Percentiles rank a stretch among this genome's conserved stretches.
phyloP scores from a whole-genome alignment of 2,329 filamentous ascomycete species.

The Colletotrichum viniferum region DNA sequence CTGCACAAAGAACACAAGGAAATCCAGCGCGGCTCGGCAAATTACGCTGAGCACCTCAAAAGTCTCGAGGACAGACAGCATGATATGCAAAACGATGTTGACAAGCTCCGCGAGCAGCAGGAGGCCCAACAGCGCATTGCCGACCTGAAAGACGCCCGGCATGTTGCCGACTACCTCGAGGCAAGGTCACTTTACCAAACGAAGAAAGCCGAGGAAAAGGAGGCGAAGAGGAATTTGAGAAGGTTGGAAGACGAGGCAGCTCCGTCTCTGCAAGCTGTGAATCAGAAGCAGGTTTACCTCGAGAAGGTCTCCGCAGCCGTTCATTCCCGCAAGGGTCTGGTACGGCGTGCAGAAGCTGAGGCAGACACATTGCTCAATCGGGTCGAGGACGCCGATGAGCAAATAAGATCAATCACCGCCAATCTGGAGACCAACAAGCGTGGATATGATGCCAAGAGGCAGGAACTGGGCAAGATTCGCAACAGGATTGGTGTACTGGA shows the following conservation, averaged over 20 bases:
- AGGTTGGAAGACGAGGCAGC: slow-evolving; percentile 63
- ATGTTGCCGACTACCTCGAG: slow-evolving; percentile 68
- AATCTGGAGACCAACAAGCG: slow-evolving; percentile 57
- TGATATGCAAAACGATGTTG: slow-evolving; percentile 79
- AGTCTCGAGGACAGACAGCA: slow-evolving; percentile 76
- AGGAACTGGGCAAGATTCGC: slow-evolving; percentile 54
- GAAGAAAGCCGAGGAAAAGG: slow-evolving; percentile 59
- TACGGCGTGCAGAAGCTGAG: slow-evolving; percentile 58
- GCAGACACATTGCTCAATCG: slow-evolving; percentile 49
- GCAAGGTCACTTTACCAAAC: slow-evolving; percentile 51
- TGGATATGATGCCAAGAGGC: slow-evolving; percentile 52
- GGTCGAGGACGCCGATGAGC: slow-evolving; percentile 35
- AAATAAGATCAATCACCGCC: slow-evolving; percentile 34
- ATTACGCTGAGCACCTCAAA: slow-evolving; percentile 65
- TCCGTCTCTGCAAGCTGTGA: slow-evolving; percentile 73
- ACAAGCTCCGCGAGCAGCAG: slow-evolving; percentile 78
- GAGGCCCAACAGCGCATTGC: slow-evolving; percentile 68
- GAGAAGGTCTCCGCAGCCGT: slow-evolving; percentile 60
- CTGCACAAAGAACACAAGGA: slow-evolving; percentile 73
- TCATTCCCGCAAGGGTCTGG: slow-evolving; percentile 54
- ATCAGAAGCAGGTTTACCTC: slow-evolving; percentile 72
- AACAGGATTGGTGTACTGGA: slow-evolving; percentile 67
- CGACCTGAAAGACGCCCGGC: slow-evolving; percentile 68
- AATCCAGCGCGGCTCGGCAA: slow-evolving; percentile 60
- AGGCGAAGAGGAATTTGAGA: slow-evolving; percentile 60